A percentile compares a stretch with the other conserved stretches of the same genome.
phyloP scores from a whole-genome alignment of 139 green algal species.

The Tetradesmus lagerheimii region DNA sequence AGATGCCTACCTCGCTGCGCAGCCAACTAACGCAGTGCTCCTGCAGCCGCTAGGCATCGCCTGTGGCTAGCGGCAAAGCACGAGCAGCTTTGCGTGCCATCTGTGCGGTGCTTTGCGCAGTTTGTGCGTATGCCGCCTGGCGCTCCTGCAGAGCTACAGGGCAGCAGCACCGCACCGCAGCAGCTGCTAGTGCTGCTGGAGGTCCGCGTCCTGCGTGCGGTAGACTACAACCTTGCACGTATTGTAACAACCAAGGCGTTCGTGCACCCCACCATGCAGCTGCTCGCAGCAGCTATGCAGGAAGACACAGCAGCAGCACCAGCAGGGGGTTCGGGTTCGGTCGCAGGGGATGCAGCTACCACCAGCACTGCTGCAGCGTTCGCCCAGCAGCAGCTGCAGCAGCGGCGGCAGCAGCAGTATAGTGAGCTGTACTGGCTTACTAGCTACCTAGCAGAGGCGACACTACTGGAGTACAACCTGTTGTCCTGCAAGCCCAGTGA shows the following conservation, averaged over 20 bases:
- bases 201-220: not conserved
- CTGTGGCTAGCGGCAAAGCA: constrained; percentile 39
- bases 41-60: constrained; percentile 20
- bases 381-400: not conserved
- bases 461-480: constrained; percentile 41
- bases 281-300: not conserved
- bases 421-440: constrained; percentile 27
- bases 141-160: no score
- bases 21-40: not conserved
- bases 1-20: not conserved
- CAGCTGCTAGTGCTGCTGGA: constrained; percentile 22
- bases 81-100: not conserved
- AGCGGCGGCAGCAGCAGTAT: not conserved
- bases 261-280: not conserved
- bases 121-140: not conserved
- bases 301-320: not conserved
- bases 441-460: constrained; percentile 7
- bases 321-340: not conserved
- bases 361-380: no score
- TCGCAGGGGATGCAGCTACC: not conserved
- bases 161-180: not conserved
- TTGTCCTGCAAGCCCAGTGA: not conserved
- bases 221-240: constrained; percentile 25
- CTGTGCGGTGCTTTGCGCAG: not conserved
- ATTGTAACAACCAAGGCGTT: constrained; percentile 1